Evolutionary conservation across 2,329 filamentous ascomycete genomes (phyloP).

Genomic region (Penicillium hesseltinei): DNA sequence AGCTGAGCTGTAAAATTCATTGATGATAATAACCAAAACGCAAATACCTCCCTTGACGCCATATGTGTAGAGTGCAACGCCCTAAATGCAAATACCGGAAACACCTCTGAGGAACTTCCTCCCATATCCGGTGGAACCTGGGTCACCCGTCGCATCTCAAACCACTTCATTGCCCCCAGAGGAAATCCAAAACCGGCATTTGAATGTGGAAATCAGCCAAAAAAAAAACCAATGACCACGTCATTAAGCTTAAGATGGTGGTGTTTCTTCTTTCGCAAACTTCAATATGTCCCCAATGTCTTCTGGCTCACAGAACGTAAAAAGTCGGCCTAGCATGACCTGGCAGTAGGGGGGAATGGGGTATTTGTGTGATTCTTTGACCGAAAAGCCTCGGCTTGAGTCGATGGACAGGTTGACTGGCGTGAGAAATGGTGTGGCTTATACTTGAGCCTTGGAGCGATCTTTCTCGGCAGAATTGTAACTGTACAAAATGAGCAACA

Average conservation of each 20-base stretch:
- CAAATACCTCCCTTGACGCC: constrained; percentile 16
- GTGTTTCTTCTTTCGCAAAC: background rate
- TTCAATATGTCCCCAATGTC: background rate
- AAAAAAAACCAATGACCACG: background rate
- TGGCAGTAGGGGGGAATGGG: background rate
- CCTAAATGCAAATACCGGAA: constrained; percentile 12
- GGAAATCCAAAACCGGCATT: background rate
- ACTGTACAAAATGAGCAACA: constrained; percentile 14
- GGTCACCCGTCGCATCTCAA: background rate
- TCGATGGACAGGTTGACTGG: constrained; percentile 4
- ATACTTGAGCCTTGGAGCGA: constrained; percentile 27
- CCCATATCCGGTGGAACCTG: background rate
- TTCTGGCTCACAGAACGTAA: background rate
- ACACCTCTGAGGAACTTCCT: background rate
- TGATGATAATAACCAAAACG: constrained; percentile 4
- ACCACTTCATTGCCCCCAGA: background rate
- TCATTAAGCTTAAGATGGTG: background rate
- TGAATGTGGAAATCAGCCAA: background rate
- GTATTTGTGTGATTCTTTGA: background rate
- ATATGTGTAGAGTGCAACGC: constrained; percentile 13
- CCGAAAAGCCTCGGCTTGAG: background rate
- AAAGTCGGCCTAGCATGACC: background rate
- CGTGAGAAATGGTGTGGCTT: constrained; percentile 7
- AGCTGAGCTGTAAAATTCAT: constrained; percentile 5
- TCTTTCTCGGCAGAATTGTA: constrained; percentile 36